A percentile compares a stretch with the other conserved stretches of the same genome.
phyloP scores from a whole-genome alignment of 2,329 filamentous ascomycete genomes.

The Botrytis fabae region DNA sequence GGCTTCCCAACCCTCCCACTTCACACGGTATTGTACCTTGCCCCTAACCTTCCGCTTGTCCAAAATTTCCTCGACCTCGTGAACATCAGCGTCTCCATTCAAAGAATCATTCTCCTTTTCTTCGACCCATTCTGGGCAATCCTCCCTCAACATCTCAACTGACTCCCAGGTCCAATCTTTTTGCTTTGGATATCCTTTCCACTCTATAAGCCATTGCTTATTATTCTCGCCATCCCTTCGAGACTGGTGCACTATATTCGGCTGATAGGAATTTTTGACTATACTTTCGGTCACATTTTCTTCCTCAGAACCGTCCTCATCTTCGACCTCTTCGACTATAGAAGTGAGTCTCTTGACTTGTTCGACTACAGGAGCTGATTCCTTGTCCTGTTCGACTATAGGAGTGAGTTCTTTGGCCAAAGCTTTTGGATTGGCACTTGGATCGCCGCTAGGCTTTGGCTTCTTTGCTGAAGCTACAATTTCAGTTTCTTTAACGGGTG shows the following conservation, averaged over 20 bases:
- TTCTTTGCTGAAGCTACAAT: not conserved
- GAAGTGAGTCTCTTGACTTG: not conserved
- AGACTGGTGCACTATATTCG: not conserved
- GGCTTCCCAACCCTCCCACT: not conserved
- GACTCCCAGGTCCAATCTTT: conserved; percentile 9
- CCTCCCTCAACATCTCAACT: not conserved
- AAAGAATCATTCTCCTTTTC: not conserved
- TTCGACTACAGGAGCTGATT: not conserved
- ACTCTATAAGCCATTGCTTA: conserved; percentile 2
- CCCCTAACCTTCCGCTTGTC: not conserved
- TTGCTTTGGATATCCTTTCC: not conserved
- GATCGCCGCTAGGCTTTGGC: not conserved
- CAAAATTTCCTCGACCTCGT: not conserved
- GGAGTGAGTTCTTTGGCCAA: not conserved
- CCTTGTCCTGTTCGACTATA: not conserved
- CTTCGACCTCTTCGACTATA: not conserved
- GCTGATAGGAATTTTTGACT: not conserved
- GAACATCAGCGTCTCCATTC: not conserved
- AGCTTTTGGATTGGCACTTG: not conserved
- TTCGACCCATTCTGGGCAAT: not conserved
- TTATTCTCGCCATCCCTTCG: not conserved
- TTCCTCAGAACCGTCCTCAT: not conserved
- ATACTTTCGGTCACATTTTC: not conserved
- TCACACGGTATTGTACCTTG: not conserved
- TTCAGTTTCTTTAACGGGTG: not conserved